phyloP scores from a whole-genome alignment of 2,329 filamentous ascomycete genomes.

The Pseudogymnoascus sp. region DNA sequence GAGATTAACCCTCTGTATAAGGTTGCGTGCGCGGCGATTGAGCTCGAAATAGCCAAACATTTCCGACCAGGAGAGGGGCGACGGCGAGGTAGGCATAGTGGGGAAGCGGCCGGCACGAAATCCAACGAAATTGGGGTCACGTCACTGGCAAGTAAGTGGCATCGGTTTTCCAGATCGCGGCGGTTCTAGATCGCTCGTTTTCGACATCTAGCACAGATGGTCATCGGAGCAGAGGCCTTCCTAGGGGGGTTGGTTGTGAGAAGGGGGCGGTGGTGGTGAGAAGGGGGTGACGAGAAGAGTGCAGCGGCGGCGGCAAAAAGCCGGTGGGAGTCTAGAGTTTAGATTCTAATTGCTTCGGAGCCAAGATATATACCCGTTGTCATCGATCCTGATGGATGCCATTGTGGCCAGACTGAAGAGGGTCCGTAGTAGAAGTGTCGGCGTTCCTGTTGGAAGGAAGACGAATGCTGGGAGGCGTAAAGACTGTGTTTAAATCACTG shows the following conservation, averaged over 20 bases:
- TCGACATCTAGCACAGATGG: no score
- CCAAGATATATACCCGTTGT: neutral
- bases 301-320: neutral
- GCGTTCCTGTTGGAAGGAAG: neutral
- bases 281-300: neutral
- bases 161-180: no score
- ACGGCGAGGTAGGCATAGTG: neutral
- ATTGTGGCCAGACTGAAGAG: neutral
- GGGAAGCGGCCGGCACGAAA: no score
- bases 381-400: neutral
- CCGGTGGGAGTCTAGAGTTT: neutral
- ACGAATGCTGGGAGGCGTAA: neutral
- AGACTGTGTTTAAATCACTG: neutral
- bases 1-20: no score
- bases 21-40: no score
- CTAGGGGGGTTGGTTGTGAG: neutral
- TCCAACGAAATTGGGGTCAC: no score
- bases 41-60: no score
- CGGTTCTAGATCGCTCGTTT: no score
- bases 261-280: neutral
- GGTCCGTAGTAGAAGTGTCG: neutral
- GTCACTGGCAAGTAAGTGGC: no score
- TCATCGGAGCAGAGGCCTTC: no score
- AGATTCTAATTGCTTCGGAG: neutral
- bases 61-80: neutral